A percentile compares a stretch with the other conserved stretches of the same genome.
Conservation (phyloP, 495 filamentous ascomycete genomes). For the Penicillium soppii region DNA sequence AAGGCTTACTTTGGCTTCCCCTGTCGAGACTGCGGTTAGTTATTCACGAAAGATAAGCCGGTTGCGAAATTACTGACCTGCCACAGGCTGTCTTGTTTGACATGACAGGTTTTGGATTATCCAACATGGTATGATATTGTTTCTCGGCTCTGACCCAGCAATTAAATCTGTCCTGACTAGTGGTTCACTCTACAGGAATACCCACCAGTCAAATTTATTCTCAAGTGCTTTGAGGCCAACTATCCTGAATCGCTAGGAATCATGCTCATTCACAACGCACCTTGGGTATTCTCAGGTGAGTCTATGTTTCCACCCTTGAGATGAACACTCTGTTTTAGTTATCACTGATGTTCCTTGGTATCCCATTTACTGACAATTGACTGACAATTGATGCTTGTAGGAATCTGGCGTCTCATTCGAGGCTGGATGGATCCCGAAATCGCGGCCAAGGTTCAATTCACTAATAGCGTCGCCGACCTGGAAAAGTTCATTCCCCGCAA, state of each 20-base stretch:
- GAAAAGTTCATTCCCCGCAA: slow-evolving; percentile 66
- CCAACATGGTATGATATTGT: slow-evolving; percentile 73
- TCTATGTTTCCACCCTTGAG: background rate
- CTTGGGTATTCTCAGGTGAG: slow-evolving; percentile 88
- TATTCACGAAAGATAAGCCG: background rate
- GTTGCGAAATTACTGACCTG: slow-evolving; percentile 8
- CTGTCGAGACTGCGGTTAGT: slow-evolving; percentile 85
- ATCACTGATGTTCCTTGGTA: too few relatives aligned
- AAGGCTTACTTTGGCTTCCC: slow-evolving; percentile 67
- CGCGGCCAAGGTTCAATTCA: slow-evolving; percentile 91
- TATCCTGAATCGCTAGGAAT: slow-evolving; percentile 88
- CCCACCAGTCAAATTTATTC: slow-evolving; percentile 92
- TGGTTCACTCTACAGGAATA: slow-evolving; percentile 62
- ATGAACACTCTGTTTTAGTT: background rate
- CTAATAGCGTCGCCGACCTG: slow-evolving; percentile 72
- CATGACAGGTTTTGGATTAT: slow-evolving; percentile 86
- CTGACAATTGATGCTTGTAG: slow-evolving; percentile 34
- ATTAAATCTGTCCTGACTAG: background rate
- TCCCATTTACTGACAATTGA: background rate
- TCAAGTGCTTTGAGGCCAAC: slow-evolving; percentile 96
- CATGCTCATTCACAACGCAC: slow-evolving; percentile 88
- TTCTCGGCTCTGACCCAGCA: background rate
- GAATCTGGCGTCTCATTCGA: slow-evolving; percentile 81
- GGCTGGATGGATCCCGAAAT: slow-evolving; percentile 97
- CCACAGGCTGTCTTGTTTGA: slow-evolving; percentile 79